Evolutionary conservation across 2,329 filamentous ascomycete genomes (phyloP).

Genomic region (Harringtonia aguacate): DNA sequence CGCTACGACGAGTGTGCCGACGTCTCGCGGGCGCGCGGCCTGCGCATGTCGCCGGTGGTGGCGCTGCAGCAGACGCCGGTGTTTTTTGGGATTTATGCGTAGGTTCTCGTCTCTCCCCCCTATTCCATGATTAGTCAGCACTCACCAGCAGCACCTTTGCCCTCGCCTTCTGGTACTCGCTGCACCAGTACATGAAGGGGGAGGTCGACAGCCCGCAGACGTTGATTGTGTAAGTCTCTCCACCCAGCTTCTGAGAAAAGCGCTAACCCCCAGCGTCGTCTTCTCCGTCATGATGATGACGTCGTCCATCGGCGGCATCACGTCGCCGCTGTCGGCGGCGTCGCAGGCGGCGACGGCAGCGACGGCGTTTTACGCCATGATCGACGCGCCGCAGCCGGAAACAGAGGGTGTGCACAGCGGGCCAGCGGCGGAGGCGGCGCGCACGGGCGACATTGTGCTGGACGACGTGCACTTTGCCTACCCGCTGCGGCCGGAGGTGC

Average conservation of each 20-base stretch:
- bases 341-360: constrained; percentile 47
- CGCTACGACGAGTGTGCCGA: constrained; percentile 45
- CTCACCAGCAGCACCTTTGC: constrained; percentile 40
- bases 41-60: constrained; percentile 37
- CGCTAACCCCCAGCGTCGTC: too few species aligned
- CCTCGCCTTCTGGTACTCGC: constrained; percentile 53
- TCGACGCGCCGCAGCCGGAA: constrained; percentile 34
- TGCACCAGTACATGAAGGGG: constrained; percentile 35
- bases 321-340: constrained; percentile 47
- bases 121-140: too few species aligned
- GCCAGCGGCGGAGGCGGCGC: constrained; percentile 32
- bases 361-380: constrained; percentile 45
- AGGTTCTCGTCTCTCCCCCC: too few species aligned
- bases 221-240: too few species aligned
- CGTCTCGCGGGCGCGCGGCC: constrained; percentile 39
- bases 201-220: constrained; percentile 38
- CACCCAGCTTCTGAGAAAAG: too few species aligned
- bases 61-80: too few species aligned
- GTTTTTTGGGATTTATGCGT: constrained; percentile 46
- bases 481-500: constrained; percentile 52
- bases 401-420: too few species aligned
- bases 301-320: constrained; percentile 44
- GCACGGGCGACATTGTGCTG: constrained; percentile 51
- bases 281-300: constrained; percentile 49
- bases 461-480: constrained; percentile 62